Conservation (phyloP, 441 rosid species). For the Adansonia madagascariensis region DNA sequence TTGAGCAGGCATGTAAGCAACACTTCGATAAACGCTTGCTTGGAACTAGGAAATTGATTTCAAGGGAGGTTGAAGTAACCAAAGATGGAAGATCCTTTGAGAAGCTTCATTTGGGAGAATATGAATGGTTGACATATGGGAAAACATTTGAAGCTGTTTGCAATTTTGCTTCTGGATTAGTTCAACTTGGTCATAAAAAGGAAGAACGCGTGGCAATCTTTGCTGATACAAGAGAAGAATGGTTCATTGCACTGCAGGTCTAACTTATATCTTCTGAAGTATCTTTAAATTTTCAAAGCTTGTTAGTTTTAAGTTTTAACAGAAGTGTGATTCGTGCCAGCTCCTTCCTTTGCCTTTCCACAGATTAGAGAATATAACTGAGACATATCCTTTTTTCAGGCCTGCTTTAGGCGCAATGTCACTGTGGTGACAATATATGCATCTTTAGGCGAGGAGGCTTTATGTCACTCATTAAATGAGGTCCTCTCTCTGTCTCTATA, state of each 20-base stretch:
- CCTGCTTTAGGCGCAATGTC: constrained; percentile 85
- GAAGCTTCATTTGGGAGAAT: constrained; percentile 95
- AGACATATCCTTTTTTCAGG: constrained; percentile 51
- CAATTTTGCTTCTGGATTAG: constrained; percentile 84
- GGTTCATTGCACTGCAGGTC: constrained; percentile 79
- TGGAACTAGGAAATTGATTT: constrained; percentile 73
- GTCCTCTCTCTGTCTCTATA: constrained; percentile 42
- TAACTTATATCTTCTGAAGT: neutral
- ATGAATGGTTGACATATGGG: constrained; percentile 77
- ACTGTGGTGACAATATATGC: constrained; percentile 94
- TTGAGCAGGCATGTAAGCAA: constrained; percentile 71
- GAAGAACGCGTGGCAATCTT: constrained; percentile 90
- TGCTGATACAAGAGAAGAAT: constrained; percentile 94
- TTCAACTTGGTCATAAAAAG: constrained; percentile 67
- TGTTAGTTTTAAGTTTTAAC: neutral
- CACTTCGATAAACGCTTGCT: constrained; percentile 62
- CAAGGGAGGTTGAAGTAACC: constrained; percentile 63
- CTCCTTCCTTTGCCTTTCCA: neutral
- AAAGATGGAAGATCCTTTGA: constrained; percentile 75
- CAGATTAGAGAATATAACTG: constrained; percentile 14
- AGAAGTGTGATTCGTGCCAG: neutral
- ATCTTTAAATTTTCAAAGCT: neutral
- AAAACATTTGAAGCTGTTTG: constrained; percentile 63
- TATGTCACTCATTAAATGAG: constrained; percentile 94
- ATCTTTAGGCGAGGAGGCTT: constrained; percentile 91